Conservation (phyloP, 768 basidiomycete genomes). For the Calocera viscosa region DNA sequence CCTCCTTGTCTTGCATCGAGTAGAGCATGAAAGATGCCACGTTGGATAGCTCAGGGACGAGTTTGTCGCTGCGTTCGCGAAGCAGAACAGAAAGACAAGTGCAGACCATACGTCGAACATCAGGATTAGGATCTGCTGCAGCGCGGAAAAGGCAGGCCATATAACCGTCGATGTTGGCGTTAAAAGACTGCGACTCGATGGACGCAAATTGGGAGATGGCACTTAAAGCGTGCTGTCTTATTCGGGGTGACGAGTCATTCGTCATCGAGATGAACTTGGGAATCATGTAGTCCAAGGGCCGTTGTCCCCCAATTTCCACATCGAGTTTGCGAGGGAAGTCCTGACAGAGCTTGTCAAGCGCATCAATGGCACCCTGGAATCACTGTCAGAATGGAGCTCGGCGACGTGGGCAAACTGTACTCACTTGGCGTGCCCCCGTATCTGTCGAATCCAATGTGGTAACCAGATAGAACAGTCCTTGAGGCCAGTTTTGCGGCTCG, state of each 20-base stretch:
- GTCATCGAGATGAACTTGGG: conserved; percentile 86
- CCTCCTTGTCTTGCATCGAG: conserved; percentile 94
- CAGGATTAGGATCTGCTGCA: conserved; percentile 86
- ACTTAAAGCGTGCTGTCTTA: conserved; percentile 87
- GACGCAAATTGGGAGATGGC: conserved; percentile 90
- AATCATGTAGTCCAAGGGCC: conserved; percentile 91
- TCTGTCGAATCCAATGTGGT: conserved; percentile 64
- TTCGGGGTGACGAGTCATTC: conserved; percentile 73
- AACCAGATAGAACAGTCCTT: conserved; percentile 78
- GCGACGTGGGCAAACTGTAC: conserved; percentile 18
- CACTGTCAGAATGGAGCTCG: conserved; percentile 15
- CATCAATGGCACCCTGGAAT: conserved; percentile 75
- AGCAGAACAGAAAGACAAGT: conserved; percentile 88
- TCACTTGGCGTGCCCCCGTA: conserved; percentile 74
- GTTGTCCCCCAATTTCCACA: conserved; percentile 81
- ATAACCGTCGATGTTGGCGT: conserved; percentile 83
- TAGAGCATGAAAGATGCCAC: conserved; percentile 99
- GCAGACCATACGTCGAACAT: conserved; percentile 89
- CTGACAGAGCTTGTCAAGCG: conserved; percentile 89
- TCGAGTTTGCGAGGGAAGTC: conserved; percentile 94
- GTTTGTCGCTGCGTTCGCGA: conserved; percentile 84
- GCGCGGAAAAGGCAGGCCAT: conserved; percentile 88
- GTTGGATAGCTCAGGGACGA: conserved; percentile 88
- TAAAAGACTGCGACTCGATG: conserved; percentile 73
- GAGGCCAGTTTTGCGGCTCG: conserved; percentile 89